Conservation (phyloP, 306 rosid genomes). For the Phaseolus lunatus region DNA sequence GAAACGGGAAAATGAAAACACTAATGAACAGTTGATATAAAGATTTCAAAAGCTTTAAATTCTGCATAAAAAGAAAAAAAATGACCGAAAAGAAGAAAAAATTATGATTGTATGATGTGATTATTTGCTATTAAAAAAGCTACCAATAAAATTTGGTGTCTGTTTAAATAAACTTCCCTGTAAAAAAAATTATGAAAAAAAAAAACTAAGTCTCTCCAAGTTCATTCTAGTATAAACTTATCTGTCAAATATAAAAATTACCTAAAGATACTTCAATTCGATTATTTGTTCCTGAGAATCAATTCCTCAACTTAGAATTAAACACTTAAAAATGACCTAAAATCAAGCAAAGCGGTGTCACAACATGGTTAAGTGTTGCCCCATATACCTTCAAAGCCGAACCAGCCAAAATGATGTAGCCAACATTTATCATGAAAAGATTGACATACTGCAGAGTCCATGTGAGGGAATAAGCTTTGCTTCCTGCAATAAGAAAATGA, state of each 20-base stretch:
- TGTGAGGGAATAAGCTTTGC: conserved; percentile 77
- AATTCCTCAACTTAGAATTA: no score
- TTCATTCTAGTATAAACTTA: no score
- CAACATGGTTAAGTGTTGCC: neutral
- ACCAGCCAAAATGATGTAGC: conserved; percentile 89
- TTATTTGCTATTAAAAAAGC: no score
- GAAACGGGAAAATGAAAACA: conserved; percentile 24
- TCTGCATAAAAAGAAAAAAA: neutral
- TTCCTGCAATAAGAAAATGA: conserved; percentile 60
- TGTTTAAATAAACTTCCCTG: no score
- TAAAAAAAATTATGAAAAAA: no score
- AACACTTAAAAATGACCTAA: no score
- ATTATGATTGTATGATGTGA: neutral
- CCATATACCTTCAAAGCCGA: conserved; percentile 80
- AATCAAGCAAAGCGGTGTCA: neutral
- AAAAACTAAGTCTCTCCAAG: no score
- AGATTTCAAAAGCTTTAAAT: neutral
- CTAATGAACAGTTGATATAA: neutral
- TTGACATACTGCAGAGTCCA: conserved; percentile 91
- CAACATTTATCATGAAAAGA: conserved; percentile 95
- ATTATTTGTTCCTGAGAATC: no score
- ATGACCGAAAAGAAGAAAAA: neutral
- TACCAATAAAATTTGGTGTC: no score
- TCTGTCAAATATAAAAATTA: no score
- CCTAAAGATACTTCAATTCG: no score